A percentile compares a stretch with the other conserved stretches of the same genome.
Evolutionary conservation across 306 rosid genomes (phyloP).

Genomic region (Oxytropis ochrocephala): DNA sequence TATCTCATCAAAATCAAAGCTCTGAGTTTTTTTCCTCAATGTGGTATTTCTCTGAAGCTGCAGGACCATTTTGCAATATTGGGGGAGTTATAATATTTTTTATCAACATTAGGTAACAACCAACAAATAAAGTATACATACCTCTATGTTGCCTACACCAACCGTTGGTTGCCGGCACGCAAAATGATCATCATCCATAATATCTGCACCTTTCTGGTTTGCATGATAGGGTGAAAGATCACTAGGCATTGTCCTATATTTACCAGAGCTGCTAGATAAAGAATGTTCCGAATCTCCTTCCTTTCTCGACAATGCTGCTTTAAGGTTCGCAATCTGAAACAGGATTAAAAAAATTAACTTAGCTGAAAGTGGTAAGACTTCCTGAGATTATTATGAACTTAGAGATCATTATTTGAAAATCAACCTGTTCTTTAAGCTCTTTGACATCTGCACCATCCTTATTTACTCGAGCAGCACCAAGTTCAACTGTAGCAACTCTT

Average conservation of each 20-base stretch:
- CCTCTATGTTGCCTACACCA: constrained; percentile 58
- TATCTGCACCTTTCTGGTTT: constrained; percentile 32
- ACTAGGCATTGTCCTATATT: constrained; percentile 41
- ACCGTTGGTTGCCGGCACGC: constrained; percentile 48
- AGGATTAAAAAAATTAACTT: neutral
- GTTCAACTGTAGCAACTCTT: constrained; percentile 92
- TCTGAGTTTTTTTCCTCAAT: constrained; percentile 52
- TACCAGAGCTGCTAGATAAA: constrained; percentile 54
- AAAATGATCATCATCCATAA: constrained; percentile 33
- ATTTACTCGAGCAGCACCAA: constrained; percentile 91
- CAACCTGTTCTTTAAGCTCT: constrained; percentile 89
- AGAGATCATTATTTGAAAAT: constrained; percentile 3
- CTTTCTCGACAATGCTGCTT: constrained; percentile 70
- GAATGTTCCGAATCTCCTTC: constrained; percentile 51
- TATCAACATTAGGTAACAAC: neutral
- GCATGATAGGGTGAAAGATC: constrained; percentile 53
- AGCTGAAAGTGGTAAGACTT: neutral
- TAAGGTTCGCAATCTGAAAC: constrained; percentile 65
- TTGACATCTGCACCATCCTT: constrained; percentile 76
- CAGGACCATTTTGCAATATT: constrained; percentile 16
- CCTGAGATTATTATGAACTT: constrained; percentile 7
- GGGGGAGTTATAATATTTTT: neutral
- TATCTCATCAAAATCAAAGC: constrained; percentile 83
- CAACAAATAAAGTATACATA: constrained; percentile 30
- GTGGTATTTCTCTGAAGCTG: constrained; percentile 54